Conservation (phyloP, 345 rosid genomes). For the Luvunga scandens region DNA sequence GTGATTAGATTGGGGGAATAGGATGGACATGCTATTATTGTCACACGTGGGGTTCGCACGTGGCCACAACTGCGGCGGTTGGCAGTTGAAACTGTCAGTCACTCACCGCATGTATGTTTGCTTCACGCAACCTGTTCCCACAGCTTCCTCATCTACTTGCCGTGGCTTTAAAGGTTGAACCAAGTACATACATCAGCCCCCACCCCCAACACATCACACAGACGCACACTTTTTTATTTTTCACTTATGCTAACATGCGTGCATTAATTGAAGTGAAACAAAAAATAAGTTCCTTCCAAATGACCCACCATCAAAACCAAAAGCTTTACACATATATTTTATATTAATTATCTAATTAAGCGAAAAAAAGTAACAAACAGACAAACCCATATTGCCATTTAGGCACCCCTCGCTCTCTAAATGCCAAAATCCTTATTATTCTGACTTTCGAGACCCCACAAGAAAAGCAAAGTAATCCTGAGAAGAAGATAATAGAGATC, state of each 20-base stretch:
- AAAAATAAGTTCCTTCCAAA: background rate
- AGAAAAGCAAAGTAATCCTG: background rate
- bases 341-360: too few species aligned
- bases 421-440: slow-evolving; percentile 7
- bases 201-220: too few species aligned
- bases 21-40: background rate
- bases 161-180: slow-evolving; percentile 41
- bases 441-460: slow-evolving; percentile 10
- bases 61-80: slow-evolving; percentile 33
- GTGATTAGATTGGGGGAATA: slow-evolving; percentile 23
- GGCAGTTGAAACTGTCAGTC: slow-evolving; percentile 34
- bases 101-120: slow-evolving; percentile 44
- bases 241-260: background rate
- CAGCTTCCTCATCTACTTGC: slow-evolving; percentile 21
- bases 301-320: slow-evolving; percentile 27
- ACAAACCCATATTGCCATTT: background rate
- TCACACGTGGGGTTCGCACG: slow-evolving; percentile 36
- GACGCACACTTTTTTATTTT: too few species aligned
- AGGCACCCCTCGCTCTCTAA: background rate
- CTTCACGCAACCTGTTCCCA: slow-evolving; percentile 43
- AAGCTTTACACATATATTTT: too few species aligned
- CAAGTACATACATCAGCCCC: background rate
- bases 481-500: background rate
- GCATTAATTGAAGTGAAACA: background rate
- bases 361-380: too few species aligned